Conservation (phyloP, 768 basidiomycete genomes). For the Psilocybe cubensis region DNA sequence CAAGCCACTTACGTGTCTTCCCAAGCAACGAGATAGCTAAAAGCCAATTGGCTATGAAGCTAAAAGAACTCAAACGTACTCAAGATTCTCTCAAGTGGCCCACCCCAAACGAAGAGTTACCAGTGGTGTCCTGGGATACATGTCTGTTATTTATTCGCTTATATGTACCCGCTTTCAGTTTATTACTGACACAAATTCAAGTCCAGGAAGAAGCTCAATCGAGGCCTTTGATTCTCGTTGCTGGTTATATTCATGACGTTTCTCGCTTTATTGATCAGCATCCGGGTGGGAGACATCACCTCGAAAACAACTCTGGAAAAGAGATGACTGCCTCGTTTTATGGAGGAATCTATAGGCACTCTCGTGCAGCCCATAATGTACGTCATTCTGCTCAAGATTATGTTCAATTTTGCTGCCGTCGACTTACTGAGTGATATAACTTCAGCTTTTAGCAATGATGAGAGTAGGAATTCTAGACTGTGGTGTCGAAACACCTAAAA, state of each 20-base stretch:
- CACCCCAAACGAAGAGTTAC: conserved; percentile 56
- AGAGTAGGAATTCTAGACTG: conserved; percentile 61
- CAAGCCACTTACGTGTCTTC: conserved; percentile 82
- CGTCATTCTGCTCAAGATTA: conserved; percentile 11
- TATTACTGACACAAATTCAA: conserved; percentile 26
- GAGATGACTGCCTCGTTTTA: conserved; percentile 87
- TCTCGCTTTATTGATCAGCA: conserved; percentile 74
- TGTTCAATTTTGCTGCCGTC: background rate
- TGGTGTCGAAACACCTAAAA: conserved; percentile 19
- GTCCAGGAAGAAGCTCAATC: conserved; percentile 71
- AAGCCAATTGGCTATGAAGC: conserved; percentile 80
- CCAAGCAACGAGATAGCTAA: conserved; percentile 89
- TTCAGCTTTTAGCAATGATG: conserved; percentile 58
- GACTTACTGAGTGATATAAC: background rate
- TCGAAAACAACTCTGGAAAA: conserved; percentile 69
- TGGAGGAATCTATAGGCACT: conserved; percentile 69
- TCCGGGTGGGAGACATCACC: conserved; percentile 72
- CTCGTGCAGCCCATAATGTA: conserved; percentile 59
- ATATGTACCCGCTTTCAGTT: background rate
- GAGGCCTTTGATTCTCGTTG: conserved; percentile 70
- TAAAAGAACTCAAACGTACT: conserved; percentile 68
- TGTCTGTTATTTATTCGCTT: conserved; percentile 51
- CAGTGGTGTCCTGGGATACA: conserved; percentile 81
- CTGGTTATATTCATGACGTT: conserved; percentile 89
- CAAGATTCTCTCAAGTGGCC: conserved; percentile 74